Evolutionary conservation across 306 rosid species (phyloP), one percentile per base, ranked within the genome.

Genomic region (Ceratonia siliqua): DNA sequence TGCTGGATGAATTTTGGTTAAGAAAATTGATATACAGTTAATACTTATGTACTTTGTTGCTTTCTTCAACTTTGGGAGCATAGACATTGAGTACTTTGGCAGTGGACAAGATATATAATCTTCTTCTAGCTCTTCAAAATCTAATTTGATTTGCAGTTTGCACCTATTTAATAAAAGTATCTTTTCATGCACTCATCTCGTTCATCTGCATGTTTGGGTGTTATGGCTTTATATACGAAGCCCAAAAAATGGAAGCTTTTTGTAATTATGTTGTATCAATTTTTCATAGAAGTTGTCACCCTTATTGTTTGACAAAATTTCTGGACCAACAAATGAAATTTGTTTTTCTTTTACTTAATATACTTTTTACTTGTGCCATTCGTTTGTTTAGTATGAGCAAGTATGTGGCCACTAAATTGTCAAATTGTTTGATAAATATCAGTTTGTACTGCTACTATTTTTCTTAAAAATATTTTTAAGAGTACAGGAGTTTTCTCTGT

Each of bases 1-100:
- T 69, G 6, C 81, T 77, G 36, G 71, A 52, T 41, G 75, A 50
- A 70, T 69, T 70, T 75, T 78, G 30, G 62, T 61, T 50, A 32
- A 48, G 59, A 73, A 56, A 39, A 9, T 48, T 57, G 53, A 48
- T 32, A 42, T 69, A 49, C 36, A 25, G 14, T 33, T 38, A 24
- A 24, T 63, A 21, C 52, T 70, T 39, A 25, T 72, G 42, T 27
- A 45, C 64, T 42, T 49, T 14, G n/a, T 10, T 62, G 20, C 32
- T 62, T 36, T 35, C 43, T 68, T 70, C 68, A 68, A 42, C 65
- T 27, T 68, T 55, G 30, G 27, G 75, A 21, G 65, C 32, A 39
- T 46, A 80, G 17, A 20, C 50, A 63, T 66, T 58, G 56, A 50
- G 62, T 63, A 32, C n/a, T 68, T 17, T 64, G 24, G 58, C 17